A percentile compares a stretch with the other conserved stretches of the same genome.
phyloP scores from a whole-genome alignment of 2,329 filamentous ascomycete genomes.

The Ceratocystis huliohia region DNA sequence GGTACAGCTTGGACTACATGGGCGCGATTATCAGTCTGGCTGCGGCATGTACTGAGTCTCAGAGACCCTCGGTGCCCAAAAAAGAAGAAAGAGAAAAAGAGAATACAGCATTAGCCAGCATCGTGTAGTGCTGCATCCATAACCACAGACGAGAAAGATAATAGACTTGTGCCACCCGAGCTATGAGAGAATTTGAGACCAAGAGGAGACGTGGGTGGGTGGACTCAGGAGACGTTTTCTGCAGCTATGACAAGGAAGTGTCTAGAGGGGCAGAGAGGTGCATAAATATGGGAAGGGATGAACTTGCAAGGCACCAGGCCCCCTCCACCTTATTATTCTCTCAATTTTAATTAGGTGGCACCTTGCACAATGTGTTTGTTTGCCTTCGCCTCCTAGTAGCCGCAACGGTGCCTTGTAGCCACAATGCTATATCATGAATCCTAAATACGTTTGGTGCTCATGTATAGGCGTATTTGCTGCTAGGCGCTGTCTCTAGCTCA shows the following conservation, averaged over 20 bases:
- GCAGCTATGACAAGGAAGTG: neutral
- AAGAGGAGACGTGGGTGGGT: neutral
- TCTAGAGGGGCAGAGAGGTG: too few relatives aligned
- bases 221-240: neutral
- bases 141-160: too few relatives aligned
- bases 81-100: too few relatives aligned
- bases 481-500: too few relatives aligned
- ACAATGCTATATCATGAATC: neutral
- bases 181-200: neutral
- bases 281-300: neutral
- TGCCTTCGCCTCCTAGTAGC: neutral
- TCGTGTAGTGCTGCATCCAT: too few relatives aligned
- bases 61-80: too few relatives aligned
- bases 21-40: too few relatives aligned
- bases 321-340: neutral
- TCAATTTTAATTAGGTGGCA: neutral
- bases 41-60: too few relatives aligned
- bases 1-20: too few relatives aligned
- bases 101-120: too few relatives aligned
- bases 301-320: too few relatives aligned
- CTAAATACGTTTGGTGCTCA: neutral
- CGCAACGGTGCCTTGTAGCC: neutral
- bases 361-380: neutral
- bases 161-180: too few relatives aligned
- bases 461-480: neutral